phyloP scores from a whole-genome alignment of 2,329 filamentous ascomycete species.

The Nothomitra cinnamomea region DNA sequence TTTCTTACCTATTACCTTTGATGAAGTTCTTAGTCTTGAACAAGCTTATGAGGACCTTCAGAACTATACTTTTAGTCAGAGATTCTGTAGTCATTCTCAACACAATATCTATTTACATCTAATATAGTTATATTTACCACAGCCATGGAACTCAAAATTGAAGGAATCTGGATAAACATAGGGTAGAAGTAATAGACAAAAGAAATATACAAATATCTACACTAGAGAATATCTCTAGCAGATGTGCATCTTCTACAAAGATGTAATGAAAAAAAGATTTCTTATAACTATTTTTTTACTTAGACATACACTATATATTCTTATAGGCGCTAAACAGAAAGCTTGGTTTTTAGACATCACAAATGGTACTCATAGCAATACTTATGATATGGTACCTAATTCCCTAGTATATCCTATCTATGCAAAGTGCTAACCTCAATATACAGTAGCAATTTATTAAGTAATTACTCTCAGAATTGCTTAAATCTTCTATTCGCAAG shows the following conservation, averaged over 20 bases:
- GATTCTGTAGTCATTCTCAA: background rate
- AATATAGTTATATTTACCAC: too few relatives aligned
- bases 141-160: too few relatives aligned
- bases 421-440: background rate
- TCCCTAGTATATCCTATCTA: background rate
- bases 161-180: too few relatives aligned
- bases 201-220: background rate
- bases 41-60: background rate
- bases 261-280: background rate
- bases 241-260: background rate
- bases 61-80: background rate
- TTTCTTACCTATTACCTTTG: background rate
- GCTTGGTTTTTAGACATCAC: too few relatives aligned
- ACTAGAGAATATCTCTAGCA: background rate
- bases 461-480: background rate
- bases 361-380: too few relatives aligned
- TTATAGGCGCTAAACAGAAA: background rate
- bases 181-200: background rate
- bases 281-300: too few relatives aligned
- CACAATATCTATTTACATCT: background rate
- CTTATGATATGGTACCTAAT: too few relatives aligned
- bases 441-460: background rate
- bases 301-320: background rate
- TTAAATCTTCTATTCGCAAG: background rate
- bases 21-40: background rate